Conservation (phyloP, 2,329 filamentous ascomycete species). For the Elsinoe arachidis region DNA sequence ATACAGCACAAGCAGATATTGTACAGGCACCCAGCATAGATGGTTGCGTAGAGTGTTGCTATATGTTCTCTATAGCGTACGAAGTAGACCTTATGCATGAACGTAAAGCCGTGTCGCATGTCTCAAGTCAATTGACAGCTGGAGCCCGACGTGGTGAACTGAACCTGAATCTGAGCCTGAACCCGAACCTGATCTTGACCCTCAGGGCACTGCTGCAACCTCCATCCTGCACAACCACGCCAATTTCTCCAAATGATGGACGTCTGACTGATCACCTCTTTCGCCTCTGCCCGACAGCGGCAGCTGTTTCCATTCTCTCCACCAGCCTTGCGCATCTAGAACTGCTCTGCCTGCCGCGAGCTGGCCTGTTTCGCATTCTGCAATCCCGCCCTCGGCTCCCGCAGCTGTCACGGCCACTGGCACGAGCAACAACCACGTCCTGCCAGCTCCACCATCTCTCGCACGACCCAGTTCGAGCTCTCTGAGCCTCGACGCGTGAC, state of each 20-base stretch:
- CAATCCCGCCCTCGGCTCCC: slow-evolving; percentile 6
- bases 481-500: slow-evolving; percentile 3
- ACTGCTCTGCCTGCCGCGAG: neutral
- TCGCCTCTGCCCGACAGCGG: slow-evolving; percentile 4
- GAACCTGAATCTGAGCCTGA: neutral
- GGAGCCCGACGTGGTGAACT: neutral
- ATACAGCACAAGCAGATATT: neutral
- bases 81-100: too few relatives aligned
- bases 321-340: neutral
- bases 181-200: neutral
- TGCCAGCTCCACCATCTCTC: neutral
- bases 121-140: too few relatives aligned
- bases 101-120: too few relatives aligned
- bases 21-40: too few relatives aligned
- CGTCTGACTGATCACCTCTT: neutral
- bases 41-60: too few relatives aligned
- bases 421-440: neutral
- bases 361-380: neutral
- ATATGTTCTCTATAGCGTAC: too few relatives aligned
- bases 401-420: neutral
- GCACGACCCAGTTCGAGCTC: slow-evolving; percentile 3
- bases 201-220: neutral
- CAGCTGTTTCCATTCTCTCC: slow-evolving; percentile 1
- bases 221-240: neutral
- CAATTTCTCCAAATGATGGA: neutral